Base-by-base conservation (phyloP, 768 basidiomycete genomes). In the Lactifluus subvellereus region DNA sequence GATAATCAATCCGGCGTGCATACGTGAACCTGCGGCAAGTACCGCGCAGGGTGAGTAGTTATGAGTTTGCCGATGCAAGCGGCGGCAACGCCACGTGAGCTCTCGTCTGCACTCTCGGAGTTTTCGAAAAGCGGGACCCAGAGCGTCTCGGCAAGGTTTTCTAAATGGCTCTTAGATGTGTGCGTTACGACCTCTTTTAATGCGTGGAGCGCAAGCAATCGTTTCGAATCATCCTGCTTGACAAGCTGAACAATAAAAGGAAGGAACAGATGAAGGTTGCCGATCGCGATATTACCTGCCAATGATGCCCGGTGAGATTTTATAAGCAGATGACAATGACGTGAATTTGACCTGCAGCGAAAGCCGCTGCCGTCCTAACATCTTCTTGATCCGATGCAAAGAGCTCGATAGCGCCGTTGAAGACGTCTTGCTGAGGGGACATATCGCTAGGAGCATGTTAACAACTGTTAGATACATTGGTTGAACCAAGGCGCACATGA, bases 181-280 rank as follows among this genome's bases (percentile, higher is more conserved):
- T 98, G 93, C 0, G 91, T 91, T 60, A 98, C 94, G 52, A 96
- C 91, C 82, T 98, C 96, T 74, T 97, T 97, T 54, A 98, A 77
- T 10, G 96, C 92, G 70, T 98, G 93, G 30, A 99, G 79, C 10
- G 93, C 87, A 27, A 98, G 77, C 37, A 98, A 74, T 10, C 94
- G 84, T 70, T 87, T 93, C 74, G 87, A 85, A 10, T 83, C 79
- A 71, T 94, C 86, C 11, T 77, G 82, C 74, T 91, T 81, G 49
- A 89, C 80, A 67, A 91, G 81, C 68, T 86, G 86, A 67, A 97
- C 83, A 66, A 98, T 89, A 6, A 80, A 79, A 32, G 94, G 93
- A 4, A 98, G 79, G 82, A 94, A 97, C 69, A 87, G 83, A 13
- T 85, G 84, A 27, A 95, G 78, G 69, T 93, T 96, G 5, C 97